Conservation (phyloP, 1,284 basidiomycete species). For the Austroboletus niveus region DNA sequence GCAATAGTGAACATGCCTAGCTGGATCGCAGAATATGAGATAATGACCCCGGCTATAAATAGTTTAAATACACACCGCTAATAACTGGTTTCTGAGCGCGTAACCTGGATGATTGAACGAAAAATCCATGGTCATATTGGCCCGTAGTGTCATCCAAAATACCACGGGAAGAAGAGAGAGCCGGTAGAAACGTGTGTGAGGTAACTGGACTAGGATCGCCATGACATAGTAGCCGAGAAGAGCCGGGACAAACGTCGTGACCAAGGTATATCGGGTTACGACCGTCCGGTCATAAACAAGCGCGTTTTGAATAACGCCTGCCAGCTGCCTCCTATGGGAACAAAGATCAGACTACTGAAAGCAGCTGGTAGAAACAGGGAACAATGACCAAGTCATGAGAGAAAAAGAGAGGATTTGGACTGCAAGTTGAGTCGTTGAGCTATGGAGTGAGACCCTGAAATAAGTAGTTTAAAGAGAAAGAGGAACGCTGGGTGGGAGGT, state of each 20-base stretch:
- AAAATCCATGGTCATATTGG: slow-evolving; percentile 22
- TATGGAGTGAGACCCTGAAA: not conserved
- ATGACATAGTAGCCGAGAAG: slow-evolving; percentile 23
- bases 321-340: slow-evolving; percentile 5
- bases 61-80: slow-evolving; percentile 21
- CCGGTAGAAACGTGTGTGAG: slow-evolving; percentile 14
- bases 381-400: slow-evolving; percentile 19
- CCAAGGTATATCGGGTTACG: slow-evolving; percentile 21
- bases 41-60: too few relatives aligned
- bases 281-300: slow-evolving; percentile 16
- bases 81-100: slow-evolving; percentile 23
- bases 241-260: slow-evolving; percentile 17
- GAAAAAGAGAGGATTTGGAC: too few relatives aligned
- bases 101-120: slow-evolving; percentile 14
- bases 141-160: slow-evolving; percentile 14
- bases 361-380: not conserved
- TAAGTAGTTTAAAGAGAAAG: too few relatives aligned
- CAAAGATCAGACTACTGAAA: too few relatives aligned
- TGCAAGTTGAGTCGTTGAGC: not conserved
- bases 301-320: slow-evolving; percentile 1
- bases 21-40: slow-evolving; percentile 10
- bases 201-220: slow-evolving; percentile 32
- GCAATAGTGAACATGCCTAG: slow-evolving; percentile 25
- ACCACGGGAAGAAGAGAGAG: slow-evolving; percentile 27
- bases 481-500: too few relatives aligned